Evolutionary conservation across 2,329 filamentous ascomycete genomes (phyloP), one percentile per base, ranked within the genome.

Genomic region (Penicillium rolfsii): DNA sequence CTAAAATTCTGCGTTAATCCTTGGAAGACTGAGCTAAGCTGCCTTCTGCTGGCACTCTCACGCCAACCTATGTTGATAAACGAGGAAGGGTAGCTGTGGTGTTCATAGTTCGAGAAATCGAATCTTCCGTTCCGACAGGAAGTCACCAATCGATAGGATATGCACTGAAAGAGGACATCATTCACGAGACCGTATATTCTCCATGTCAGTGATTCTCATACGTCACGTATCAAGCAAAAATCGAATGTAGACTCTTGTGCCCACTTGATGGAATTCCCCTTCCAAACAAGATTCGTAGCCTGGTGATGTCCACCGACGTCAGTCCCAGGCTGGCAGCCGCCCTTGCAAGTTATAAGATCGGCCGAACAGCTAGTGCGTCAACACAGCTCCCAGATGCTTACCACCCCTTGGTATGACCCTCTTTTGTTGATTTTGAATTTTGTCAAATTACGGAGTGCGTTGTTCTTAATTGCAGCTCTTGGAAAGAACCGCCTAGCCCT

Each of bases 381-480:
- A 26, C 30, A 50, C 30, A 35, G 14, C 2, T 40, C 12, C 16
- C 7, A 26, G 41, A 49, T 12, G 56, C n/a, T 16, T 19, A 49
- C 4, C 33, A 57, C 55, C 67, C 67, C 66, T 69, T 69, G 67
- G 62, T 67, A 68, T 68, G 62, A 26, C 26, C 36, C 57, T 12
- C 5, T 46, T 4, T 41, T 33, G 8, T 5, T 24, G 53, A 35
- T 49, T 36, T 41, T 7, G 11, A 61, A 22, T 22, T 22, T 22
- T 22, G 19, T 22, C 19, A 22, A 22, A 22, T 22, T 22, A 22
- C 19, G 19, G 19, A 22, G 19, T 22, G 1, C 19, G 19, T 22
- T 33, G 9, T 19, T 46, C 28, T 8, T 7, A n/a, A 52, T 22
- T 36, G 28, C 28, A 36, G 30, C 11, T 14, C 8, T 16, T 30